phyloP scores from a whole-genome alignment of 148 eudicot species.

The Nyssa sinensis region DNA sequence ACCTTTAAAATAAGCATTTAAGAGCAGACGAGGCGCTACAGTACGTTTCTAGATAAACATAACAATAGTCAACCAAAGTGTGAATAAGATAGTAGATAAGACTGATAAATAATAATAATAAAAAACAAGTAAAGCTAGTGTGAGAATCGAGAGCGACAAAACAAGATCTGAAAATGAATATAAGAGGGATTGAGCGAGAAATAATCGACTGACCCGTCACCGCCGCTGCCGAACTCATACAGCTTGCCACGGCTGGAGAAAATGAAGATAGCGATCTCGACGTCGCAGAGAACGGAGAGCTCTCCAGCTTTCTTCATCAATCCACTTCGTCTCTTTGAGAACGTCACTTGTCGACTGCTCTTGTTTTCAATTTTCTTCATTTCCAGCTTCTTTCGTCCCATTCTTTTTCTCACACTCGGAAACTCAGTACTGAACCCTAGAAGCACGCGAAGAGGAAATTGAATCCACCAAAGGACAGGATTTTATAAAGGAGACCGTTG shows the following conservation, averaged over 20 bases:
- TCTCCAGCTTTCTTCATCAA: slow-evolving; percentile 45
- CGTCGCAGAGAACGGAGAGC: slow-evolving; percentile 49
- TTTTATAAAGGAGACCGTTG: too few relatives aligned
- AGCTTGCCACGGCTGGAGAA: slow-evolving; percentile 48
- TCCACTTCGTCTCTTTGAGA: slow-evolving; percentile 46
- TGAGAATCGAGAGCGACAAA: neutral
- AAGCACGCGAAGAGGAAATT: too few relatives aligned
- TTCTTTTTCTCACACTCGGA: neutral
- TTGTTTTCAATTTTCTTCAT: slow-evolving; percentile 53
- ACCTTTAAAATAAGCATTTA: too few relatives aligned
- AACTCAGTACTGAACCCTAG: too few relatives aligned
- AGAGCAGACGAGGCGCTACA: too few relatives aligned
- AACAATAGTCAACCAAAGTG: too few relatives aligned
- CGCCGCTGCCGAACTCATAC: slow-evolving; percentile 34
- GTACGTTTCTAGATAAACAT: too few relatives aligned
- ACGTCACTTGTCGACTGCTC: slow-evolving; percentile 52
- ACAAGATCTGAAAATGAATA: neutral
- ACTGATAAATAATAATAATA: neutral
- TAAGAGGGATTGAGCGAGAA: neutral
- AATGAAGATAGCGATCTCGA: slow-evolving; percentile 39
- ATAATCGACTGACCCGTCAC: neutral
- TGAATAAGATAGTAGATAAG: neutral
- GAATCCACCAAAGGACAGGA: too few relatives aligned
- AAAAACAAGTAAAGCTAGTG: neutral
- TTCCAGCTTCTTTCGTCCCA: slow-evolving; percentile 51